Conservation (phyloP, 495 filamentous ascomycete species). For the Neurospora sp. region DNA sequence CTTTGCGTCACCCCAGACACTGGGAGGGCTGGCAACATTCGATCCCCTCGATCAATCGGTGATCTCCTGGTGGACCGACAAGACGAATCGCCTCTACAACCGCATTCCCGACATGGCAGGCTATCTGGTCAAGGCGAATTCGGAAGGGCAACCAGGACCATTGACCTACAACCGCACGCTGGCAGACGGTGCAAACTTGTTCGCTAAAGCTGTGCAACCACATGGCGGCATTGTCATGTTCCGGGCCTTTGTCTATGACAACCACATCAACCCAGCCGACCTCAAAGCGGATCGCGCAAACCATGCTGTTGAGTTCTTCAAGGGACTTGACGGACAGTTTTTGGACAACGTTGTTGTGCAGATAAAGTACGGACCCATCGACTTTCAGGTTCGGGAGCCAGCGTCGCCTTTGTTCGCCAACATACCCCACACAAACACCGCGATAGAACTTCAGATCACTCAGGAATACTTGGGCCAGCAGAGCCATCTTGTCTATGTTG, state of each 20-base stretch:
- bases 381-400: conserved; percentile 68
- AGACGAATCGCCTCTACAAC: conserved; percentile 48
- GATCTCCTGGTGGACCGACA: conserved; percentile 50
- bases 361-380: conserved; percentile 66
- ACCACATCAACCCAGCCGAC: conserved; percentile 36
- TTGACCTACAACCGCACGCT: conserved; percentile 60
- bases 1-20: conserved; percentile 52
- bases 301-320: conserved; percentile 58
- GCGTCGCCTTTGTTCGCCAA: conserved; percentile 60
- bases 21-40: conserved; percentile 49
- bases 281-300: conserved; percentile 63
- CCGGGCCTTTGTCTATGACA: conserved; percentile 65
- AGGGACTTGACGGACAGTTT: conserved; percentile 53
- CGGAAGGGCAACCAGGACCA: conserved; percentile 65
- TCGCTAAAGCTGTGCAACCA: conserved; percentile 49
- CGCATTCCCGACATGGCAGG: conserved; percentile 57
- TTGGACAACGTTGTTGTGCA: conserved; percentile 62
- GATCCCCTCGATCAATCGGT: conserved; percentile 55
- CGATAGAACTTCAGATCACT: conserved; percentile 56
- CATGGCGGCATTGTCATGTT: conserved; percentile 63
- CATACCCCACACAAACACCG: conserved; percentile 43
- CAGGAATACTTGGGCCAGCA: conserved; percentile 70
- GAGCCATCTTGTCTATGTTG: conserved; percentile 54
- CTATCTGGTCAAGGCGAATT: conserved; percentile 63
- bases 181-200: conserved; percentile 59